Conservation (phyloP, 2,329 filamentous ascomycete species). For the Cladosporium sp. region DNA sequence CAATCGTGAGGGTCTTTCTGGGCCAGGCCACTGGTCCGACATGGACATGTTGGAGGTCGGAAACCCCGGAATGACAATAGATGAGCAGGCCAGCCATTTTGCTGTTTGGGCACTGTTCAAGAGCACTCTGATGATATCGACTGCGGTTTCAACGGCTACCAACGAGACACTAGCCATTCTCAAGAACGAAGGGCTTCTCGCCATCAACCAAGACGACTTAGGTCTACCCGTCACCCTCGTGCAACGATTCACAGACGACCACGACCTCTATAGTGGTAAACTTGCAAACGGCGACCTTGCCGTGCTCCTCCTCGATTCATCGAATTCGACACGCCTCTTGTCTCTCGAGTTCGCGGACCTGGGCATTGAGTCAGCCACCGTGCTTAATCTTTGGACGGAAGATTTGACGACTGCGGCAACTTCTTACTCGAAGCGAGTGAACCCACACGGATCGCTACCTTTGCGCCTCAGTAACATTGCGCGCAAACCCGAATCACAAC, state of each 20-base stretch:
- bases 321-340: constrained; percentile 31
- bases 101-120: constrained; percentile 47
- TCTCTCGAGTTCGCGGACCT: constrained; percentile 30
- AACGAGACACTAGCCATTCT: constrained; percentile 42
- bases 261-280: constrained; percentile 37
- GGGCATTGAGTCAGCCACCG: constrained; percentile 32
- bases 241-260: constrained; percentile 36
- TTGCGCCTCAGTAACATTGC: constrained; percentile 34
- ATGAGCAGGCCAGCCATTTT: constrained; percentile 43
- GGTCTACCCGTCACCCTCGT: constrained; percentile 50
- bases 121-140: constrained; percentile 47
- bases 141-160: constrained; percentile 38
- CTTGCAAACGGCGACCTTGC: constrained; percentile 34
- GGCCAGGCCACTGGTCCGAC: constrained; percentile 33
- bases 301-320: constrained; percentile 37
- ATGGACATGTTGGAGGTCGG: constrained; percentile 40
- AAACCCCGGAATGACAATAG: constrained; percentile 34
- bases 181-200: constrained; percentile 46
- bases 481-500: constrained; percentile 12
- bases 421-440: constrained; percentile 22
- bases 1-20: constrained; percentile 22
- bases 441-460: constrained; percentile 28
- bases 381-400: constrained; percentile 35
- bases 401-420: constrained; percentile 14
- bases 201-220: constrained; percentile 48